These are phyloP conservation scores for Cladosporium sp. DNA, from an alignment of 2,329 filamentous ascomycete genomes.

Conservation along the genomic window DNA sequence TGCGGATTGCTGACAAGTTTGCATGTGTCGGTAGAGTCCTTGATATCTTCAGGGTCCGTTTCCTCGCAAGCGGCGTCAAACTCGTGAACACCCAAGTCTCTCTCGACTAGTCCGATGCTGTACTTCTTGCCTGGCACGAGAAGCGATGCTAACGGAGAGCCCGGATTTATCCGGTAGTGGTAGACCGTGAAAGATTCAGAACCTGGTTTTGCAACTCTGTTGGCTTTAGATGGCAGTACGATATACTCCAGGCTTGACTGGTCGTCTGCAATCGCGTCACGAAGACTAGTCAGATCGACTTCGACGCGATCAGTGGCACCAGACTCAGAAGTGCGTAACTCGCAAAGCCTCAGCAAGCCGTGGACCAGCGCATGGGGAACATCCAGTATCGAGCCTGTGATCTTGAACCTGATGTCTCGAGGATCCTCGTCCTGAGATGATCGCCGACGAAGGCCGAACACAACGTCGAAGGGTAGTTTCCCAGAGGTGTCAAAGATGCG, in stretches of 20 bases:
- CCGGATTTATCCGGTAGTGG: constrained; percentile 13
- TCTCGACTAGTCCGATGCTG: constrained; percentile 13
- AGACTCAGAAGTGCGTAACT: background rate
- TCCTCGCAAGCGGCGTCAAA: too few relatives aligned
- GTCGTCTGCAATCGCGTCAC: background rate
- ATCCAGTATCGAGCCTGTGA: constrained; percentile 13
- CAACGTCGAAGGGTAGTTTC: constrained; percentile 18
- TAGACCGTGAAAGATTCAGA: constrained; percentile 8
- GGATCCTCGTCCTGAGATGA: constrained; percentile 14
- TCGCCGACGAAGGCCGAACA: constrained; percentile 18
- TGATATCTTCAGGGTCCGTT: too few relatives aligned
- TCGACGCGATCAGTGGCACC: background rate
- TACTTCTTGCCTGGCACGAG: constrained; percentile 17
- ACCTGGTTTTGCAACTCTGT: background rate
- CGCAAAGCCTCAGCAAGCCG: constrained; percentile 14
- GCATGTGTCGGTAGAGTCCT: background rate
- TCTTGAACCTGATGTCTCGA: constrained; percentile 15
- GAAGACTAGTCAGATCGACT: background rate
- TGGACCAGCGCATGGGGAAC: constrained; percentile 19
- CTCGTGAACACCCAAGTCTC: constrained; percentile 14
- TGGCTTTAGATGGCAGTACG: background rate
- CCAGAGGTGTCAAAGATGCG: constrained; percentile 18
- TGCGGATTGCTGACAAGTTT: constrained; percentile 16
- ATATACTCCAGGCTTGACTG: background rate
- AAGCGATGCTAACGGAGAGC: constrained; percentile 13